Evolutionary conservation across 2,329 filamentous ascomycete genomes (phyloP), one percentile per base, ranked within the genome.

Genomic region (Leptographium procerum): DNA sequence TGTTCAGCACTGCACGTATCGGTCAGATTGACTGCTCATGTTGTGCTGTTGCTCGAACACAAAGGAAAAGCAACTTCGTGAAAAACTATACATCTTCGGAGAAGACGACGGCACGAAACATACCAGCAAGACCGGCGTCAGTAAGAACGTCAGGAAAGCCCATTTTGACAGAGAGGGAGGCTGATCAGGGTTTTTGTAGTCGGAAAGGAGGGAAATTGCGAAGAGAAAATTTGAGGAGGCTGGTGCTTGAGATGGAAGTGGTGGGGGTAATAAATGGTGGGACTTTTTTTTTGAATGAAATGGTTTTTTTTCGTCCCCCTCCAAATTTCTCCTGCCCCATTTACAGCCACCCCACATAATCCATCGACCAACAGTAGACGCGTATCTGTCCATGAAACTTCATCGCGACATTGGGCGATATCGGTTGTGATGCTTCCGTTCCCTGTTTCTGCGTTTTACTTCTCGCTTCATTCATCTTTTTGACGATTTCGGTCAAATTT

Each of bases 1-100:
- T 79, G 76, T 87, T 82, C 64, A 87, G 80, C 64, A 84, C 78
- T 83, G 66, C 57, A 54, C 36, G 45, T 45, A 48, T 47, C 36
- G 45, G 62, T 61, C 61, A 62, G 58, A 51, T 55, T 60, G 43
- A 34, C 54, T 50, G 43, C 43, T 56, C 36, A 52, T 53, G 22
- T 36, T 36, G 52, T 9, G 14, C 34, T 47, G 47, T 24, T 51
- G 26, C 51, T 50, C 28, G 48, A 51, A n/a, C 11, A 22, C 10
- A 31, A 48, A 33, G 54, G 55, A 29, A 48, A 52, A n/a, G 58
- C 34, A 22, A n/a, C 28, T 56, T 7, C 50, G 24, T 33, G 29
- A 33, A 24, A 29, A 40, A n/a, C 45, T 26, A 11, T 31, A 16
- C 33, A 4, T 13, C 28, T 29, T 40, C 40, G 19, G 16, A 22